These are phyloP conservation scores for Colletotrichum magnum DNA, from an alignment of 2,329 filamentous ascomycete species.

Conservation along the genomic window DNA sequence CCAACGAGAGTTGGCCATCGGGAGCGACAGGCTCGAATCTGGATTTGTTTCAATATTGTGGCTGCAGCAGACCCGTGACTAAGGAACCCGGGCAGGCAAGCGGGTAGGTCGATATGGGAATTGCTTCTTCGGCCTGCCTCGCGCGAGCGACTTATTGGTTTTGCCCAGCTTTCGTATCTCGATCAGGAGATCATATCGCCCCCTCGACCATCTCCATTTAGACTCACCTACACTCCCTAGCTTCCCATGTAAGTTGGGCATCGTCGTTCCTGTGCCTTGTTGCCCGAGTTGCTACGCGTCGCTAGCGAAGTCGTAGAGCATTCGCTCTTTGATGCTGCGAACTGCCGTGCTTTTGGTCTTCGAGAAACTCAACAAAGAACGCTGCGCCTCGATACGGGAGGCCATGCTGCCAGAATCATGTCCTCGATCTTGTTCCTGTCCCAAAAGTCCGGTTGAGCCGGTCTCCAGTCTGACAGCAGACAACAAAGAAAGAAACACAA, in stretches of 20 bases:
- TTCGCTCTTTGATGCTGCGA: conserved; percentile 4
- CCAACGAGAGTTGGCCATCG: conserved; percentile 2
- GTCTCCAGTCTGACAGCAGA: conserved; percentile 2
- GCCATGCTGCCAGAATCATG: background rate
- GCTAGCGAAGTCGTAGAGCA: background rate
- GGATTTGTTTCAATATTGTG: conserved; percentile 16
- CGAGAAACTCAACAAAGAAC: conserved; percentile 20
- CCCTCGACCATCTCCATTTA: background rate
- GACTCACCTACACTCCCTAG: background rate
- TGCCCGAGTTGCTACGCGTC: background rate
- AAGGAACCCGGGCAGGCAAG: too few species aligned
- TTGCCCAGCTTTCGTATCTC: background rate
- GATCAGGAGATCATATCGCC: background rate
- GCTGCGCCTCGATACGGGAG: conserved; percentile 20
- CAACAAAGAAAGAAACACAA: conserved; percentile 32
- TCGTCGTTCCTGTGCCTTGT: conserved; percentile 1
- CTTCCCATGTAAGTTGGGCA: background rate
- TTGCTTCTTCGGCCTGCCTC: background rate
- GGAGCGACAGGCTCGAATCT: conserved; percentile 7
- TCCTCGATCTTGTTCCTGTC: conserved; percentile 2
- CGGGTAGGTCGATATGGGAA: background rate
- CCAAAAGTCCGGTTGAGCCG: conserved; percentile 19
- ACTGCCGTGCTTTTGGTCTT: background rate
- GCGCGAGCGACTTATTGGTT: conserved; percentile 19
- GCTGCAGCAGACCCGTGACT: conserved; percentile 16